Percentiles rank a stretch among this genome's conserved stretches.
Conservation (phyloP, 257 asterid genomes). For the Solanum commersonii region DNA sequence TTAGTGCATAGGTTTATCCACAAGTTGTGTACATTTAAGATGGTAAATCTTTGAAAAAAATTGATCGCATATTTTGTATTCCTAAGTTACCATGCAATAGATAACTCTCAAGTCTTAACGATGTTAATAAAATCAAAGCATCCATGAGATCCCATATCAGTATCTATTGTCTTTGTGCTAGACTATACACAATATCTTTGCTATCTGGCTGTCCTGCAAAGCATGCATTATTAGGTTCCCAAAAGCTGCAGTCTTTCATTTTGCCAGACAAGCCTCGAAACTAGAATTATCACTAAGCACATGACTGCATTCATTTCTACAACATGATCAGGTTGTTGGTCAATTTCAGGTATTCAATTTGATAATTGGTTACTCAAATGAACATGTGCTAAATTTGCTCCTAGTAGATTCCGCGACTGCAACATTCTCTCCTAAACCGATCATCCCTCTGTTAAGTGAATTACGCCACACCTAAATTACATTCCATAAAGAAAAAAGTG, state of each 20-base stretch:
- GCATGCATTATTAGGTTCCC: background rate
- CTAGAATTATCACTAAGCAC: background rate
- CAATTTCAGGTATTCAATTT: background rate
- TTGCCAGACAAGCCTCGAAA: background rate
- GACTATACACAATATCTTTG: background rate
- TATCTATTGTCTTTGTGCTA: background rate
- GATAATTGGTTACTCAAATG: background rate
- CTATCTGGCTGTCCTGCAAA: background rate
- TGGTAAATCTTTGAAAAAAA: background rate
- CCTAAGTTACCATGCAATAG: background rate
- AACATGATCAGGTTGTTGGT: background rate
- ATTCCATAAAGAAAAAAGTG: background rate
- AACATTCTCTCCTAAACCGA: background rate
- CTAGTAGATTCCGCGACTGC: background rate
- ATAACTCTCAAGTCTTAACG: background rate
- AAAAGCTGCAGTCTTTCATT: background rate
- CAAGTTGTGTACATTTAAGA: background rate
- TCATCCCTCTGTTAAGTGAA: background rate
- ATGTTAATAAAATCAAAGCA: background rate
- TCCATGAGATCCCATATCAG: background rate
- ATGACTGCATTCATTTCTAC: background rate
- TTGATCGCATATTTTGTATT: background rate
- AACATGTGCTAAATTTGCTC: background rate
- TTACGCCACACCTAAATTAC: background rate
- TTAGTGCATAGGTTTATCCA: background rate